Evolutionary conservation across 345 rosid genomes (phyloP).

Genomic region (Schrenkiella parvula): DNA sequence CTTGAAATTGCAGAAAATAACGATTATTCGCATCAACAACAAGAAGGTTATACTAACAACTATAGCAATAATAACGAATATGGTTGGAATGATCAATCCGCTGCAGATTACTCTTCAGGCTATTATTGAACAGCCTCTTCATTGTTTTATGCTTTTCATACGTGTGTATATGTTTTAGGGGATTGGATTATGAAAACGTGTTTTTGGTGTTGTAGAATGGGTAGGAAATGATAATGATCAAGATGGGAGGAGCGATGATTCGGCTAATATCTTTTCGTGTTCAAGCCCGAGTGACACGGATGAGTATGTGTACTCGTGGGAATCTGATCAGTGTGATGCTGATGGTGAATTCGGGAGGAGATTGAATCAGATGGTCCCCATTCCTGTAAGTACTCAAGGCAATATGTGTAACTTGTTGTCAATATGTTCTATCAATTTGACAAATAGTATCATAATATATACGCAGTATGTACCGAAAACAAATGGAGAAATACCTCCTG

Average conservation of each 20-base stretch:
- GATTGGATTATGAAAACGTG: not conserved
- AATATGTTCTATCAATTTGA: not conserved
- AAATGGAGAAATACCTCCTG: conserved; percentile 92
- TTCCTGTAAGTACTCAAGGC: conserved; percentile 52
- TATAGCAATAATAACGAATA: conserved; percentile 25
- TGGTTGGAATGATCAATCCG: conserved; percentile 46
- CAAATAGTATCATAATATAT: not conserved
- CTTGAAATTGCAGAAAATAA: conserved; percentile 56
- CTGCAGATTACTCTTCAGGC: conserved; percentile 50
- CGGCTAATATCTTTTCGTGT: conserved; percentile 47
- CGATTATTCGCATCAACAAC: conserved; percentile 34
- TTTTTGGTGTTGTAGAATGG: conserved; percentile 31
- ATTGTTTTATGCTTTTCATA: not conserved
- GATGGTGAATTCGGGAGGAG: conserved; percentile 78
- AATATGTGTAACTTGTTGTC: not conserved
- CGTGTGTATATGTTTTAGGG: not conserved
- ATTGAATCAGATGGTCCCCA: conserved; percentile 72
- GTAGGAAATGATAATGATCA: conserved; percentile 53
- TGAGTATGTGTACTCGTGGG: conserved; percentile 57
- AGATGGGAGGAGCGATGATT: conserved; percentile 51
- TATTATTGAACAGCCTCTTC: conserved; percentile 18
- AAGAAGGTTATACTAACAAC: conserved; percentile 33
- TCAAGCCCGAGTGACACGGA: conserved; percentile 61
- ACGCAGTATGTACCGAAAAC: conserved; percentile 86
- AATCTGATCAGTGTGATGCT: conserved; percentile 51